Evolutionary conservation across 2,329 filamentous ascomycete species (phyloP), one percentile per base, ranked within the genome.

Genomic region (Arthrobotrys megalospora): DNA sequence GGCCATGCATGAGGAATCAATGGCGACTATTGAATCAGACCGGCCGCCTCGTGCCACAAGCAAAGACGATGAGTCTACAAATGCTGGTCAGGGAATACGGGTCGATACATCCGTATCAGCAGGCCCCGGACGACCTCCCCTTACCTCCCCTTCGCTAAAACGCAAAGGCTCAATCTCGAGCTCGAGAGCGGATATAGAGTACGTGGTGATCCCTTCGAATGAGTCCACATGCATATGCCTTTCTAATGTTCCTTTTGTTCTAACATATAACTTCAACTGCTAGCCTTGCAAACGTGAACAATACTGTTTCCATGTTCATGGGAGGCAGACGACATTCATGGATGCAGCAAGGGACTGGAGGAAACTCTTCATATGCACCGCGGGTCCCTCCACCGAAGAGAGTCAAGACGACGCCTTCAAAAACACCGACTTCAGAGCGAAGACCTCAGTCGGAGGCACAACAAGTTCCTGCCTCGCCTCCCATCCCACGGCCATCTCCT

Each of bases 251-350:
- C 1, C 16, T 55, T 14, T 45, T n/a, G 21, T 32, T 21, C 47
- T 66, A 10, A 41, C 63, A 24, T 66, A 16, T 16, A 28, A 52
- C 10, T 21, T 43, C 21, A n/a, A 66, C 10, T 2, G 3, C 34
- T 16, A 77, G 73, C 21, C 53, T 71, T 21, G 66, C 66, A 36
- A 81, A 79, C 70, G 80, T 80, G 50, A 82, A 82, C 70, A 81
- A 68, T 63, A 82, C 81, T 12, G 64, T 79, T 45, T 80, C 79
- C 24, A 72, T 73, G 50, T 81, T 81, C 65, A 78, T 80, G 58
- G 81, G 81, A 14, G 80, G 81, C 24, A 80, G 73, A 55, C 75
- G 73, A 45, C 79, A 69, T 28, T 53, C 79, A 12, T 82, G 81
- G 81, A 81, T 81, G 81, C 64, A 62, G 55, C 78, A 66, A 63